Percentiles rank a stretch among this genome's conserved stretches.
Conservation (phyloP, 1,284 basidiomycete genomes). For the Boletus nobilissimus region DNA sequence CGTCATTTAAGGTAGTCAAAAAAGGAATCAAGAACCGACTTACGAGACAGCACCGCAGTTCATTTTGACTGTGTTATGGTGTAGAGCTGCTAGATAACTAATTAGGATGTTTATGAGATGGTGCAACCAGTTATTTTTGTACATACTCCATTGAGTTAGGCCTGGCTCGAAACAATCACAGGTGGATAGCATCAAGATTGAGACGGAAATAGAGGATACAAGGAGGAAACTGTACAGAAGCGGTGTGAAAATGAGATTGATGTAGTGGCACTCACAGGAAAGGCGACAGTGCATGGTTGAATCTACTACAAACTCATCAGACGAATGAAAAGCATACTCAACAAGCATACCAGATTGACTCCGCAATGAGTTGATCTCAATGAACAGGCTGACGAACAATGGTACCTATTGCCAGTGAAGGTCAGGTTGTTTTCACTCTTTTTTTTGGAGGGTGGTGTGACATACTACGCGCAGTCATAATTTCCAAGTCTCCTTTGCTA, state of each 20-base stretch:
- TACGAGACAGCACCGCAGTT: too few relatives aligned
- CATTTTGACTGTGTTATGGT: too few relatives aligned
- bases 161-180: too few relatives aligned
- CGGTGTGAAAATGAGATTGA: too few relatives aligned
- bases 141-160: too few relatives aligned
- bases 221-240: too few relatives aligned
- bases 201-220: background rate
- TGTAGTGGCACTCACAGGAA: background rate
- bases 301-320: background rate
- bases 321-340: background rate
- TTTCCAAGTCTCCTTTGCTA: background rate
- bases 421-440: background rate
- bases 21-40: too few relatives aligned
- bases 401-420: background rate
- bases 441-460: background rate
- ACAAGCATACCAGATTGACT: background rate
- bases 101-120: too few relatives aligned
- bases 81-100: too few relatives aligned
- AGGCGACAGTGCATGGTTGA: background rate
- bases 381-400: background rate
- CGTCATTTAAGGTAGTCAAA: too few relatives aligned
- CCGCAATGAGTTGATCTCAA: background rate
- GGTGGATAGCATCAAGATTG: background rate
- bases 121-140: too few relatives aligned
- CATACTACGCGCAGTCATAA: background rate